phyloP scores from a whole-genome alignment of 139 green algal species.

The Coelastrella sp. region DNA sequence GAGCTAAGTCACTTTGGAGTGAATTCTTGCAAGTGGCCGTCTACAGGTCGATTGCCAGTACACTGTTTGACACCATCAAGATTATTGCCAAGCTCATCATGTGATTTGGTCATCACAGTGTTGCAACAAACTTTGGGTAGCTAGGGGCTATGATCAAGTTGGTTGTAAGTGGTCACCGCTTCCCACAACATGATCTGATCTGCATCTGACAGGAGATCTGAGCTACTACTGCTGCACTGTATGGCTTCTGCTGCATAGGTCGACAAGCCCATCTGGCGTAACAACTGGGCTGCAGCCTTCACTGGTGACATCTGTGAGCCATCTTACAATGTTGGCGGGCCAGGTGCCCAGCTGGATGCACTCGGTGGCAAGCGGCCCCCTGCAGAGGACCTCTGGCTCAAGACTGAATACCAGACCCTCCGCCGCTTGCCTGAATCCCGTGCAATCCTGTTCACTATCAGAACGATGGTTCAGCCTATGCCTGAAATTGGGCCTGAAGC shows the following conservation, averaged over 20 bases:
- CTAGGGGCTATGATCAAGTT: too few relatives aligned
- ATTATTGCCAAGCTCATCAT: too few relatives aligned
- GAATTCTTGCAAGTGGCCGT: too few relatives aligned
- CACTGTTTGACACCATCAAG: too few relatives aligned
- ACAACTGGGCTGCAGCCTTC: conserved; percentile 54
- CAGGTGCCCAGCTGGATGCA: conserved; percentile 2
- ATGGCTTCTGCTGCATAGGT: not conserved
- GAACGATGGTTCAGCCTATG: conserved; percentile 49
- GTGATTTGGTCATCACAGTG: too few relatives aligned
- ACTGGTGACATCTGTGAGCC: conserved; percentile 45
- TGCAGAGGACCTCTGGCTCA: conserved; percentile 40
- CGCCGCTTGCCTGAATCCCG: conserved; percentile 32
- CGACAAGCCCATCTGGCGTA: conserved; percentile 53
- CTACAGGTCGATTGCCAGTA: too few relatives aligned
- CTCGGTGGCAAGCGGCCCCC: conserved; percentile 1
- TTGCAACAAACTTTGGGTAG: too few relatives aligned
- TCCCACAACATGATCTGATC: too few relatives aligned
- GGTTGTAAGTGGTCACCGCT: too few relatives aligned
- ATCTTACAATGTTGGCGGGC: conserved; percentile 33
- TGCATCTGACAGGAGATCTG: too few relatives aligned
- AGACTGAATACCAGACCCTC: conserved; percentile 56
- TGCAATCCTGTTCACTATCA: conserved; percentile 52
- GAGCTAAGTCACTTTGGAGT: too few relatives aligned
- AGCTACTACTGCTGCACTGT: not conserved
- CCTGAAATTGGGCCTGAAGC: conserved; percentile 29